Evolutionary conservation across 305 asterid species (phyloP).

Genomic region (Solanum aculeatissimum): DNA sequence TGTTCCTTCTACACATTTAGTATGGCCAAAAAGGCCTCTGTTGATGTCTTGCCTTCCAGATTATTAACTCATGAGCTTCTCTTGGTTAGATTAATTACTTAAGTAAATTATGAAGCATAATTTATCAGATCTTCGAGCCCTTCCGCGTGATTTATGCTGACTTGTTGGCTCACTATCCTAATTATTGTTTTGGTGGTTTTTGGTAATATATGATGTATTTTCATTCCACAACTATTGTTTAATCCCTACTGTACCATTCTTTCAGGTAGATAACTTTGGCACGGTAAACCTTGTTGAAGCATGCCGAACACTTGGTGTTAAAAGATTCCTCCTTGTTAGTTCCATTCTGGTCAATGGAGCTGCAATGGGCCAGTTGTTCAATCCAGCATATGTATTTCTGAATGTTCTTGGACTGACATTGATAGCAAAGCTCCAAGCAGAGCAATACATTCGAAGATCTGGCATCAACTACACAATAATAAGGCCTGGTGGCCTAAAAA

Average conservation of each 20-base stretch:
- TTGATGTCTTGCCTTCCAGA: neutral
- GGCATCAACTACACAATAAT: constrained; percentile 91
- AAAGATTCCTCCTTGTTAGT: constrained; percentile 76
- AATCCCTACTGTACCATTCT: neutral
- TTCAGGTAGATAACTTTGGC: constrained; percentile 91
- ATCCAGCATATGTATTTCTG: constrained; percentile 86
- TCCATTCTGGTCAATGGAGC: constrained; percentile 94
- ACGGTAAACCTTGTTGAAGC: constrained; percentile 95
- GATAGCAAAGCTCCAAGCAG: constrained; percentile 96
- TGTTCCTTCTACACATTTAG: neutral
- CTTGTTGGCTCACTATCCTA: neutral
- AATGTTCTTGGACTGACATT: constrained; percentile 76
- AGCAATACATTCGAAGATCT: constrained; percentile 68
- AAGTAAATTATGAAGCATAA: neutral
- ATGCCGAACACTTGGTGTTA: constrained; percentile 64
- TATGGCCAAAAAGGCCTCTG: neutral
- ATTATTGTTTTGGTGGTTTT: neutral
- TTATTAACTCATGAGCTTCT: no score
- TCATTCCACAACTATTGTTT: neutral
- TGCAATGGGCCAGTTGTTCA: constrained; percentile 86
- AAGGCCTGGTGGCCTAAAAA: constrained; percentile 88
- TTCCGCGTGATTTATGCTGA: neutral
- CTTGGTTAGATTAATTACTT: neutral
- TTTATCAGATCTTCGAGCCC: neutral
- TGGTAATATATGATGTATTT: neutral